Percentiles rank a stretch among this genome's conserved stretches.
Evolutionary conservation across 2,329 filamentous ascomycete species (phyloP).

Genomic region (Botrytis cinerea): DNA sequence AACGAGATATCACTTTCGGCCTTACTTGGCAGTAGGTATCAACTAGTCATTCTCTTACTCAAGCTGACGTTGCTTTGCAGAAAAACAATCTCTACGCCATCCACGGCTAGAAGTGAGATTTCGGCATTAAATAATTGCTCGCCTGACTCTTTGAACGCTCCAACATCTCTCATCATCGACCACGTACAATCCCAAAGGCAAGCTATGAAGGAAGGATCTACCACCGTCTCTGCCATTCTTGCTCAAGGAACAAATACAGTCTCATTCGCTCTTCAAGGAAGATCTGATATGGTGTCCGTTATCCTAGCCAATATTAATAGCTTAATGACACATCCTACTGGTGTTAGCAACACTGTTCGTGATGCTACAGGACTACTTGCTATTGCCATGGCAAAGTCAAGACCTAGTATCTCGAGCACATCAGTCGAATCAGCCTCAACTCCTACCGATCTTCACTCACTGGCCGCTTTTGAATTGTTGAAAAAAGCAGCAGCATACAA

Average conservation of each 20-base stretch:
- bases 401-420: slow-evolving; percentile 5
- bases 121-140: slow-evolving; percentile 3
- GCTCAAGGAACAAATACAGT: slow-evolving; percentile 22
- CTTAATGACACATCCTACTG: slow-evolving; percentile 17
- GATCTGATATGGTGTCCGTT: slow-evolving; percentile 21
- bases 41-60: not conserved
- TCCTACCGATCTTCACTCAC: slow-evolving; percentile 16
- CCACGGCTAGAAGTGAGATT: not conserved
- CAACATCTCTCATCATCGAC: not conserved
- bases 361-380: slow-evolving; percentile 23
- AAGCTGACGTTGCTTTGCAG: slow-evolving; percentile 1
- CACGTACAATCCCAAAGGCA: not conserved
- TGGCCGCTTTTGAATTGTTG: slow-evolving; percentile 21
- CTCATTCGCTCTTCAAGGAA: slow-evolving; percentile 19
- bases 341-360: slow-evolving; percentile 9
- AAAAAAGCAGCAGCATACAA: slow-evolving; percentile 9
- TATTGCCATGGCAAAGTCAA: slow-evolving; percentile 22
- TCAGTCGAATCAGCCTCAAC: not conserved
- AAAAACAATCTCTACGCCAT: not conserved
- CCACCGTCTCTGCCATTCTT: slow-evolving; percentile 19
- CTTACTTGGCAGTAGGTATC: slow-evolving; percentile 17
- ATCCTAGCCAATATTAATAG: slow-evolving; percentile 22
- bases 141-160: not conserved
- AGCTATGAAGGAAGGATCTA: slow-evolving; percentile 10
- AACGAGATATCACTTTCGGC: slow-evolving; percentile 20